Conservation (phyloP, 805 yeast species). For the Saturnispora diversa region DNA sequence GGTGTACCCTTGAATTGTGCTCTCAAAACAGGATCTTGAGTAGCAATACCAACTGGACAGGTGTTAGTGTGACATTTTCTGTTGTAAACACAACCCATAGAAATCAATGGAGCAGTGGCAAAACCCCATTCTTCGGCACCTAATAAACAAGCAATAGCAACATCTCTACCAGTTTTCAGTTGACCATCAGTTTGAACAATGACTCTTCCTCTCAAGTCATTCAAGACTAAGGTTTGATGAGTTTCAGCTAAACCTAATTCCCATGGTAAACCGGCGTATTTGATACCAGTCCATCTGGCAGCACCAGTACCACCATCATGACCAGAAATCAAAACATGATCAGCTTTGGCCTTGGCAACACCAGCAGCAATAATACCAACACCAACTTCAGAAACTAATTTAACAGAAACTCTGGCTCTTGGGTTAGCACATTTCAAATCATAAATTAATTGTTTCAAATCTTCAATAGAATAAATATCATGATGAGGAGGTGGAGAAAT, state of each 20-base stretch:
- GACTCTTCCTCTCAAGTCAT: constrained; percentile 93
- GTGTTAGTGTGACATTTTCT: constrained; percentile 89
- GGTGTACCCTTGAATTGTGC: constrained; percentile 94
- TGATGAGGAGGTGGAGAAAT: constrained; percentile 99
- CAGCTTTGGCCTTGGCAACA: constrained; percentile 98
- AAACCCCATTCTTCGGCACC: constrained; percentile 99
- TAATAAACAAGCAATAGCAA: constrained; percentile 88
- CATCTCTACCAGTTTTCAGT: constrained; percentile 92
- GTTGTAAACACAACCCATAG: constrained; percentile 97
- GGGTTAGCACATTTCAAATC: constrained; percentile 97
- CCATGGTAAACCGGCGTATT: constrained; percentile 98
- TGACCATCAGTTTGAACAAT: constrained; percentile 98
- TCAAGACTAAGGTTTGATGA: constrained; percentile 91
- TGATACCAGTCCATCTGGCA: constrained; percentile 93
- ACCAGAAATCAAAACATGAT: constrained; percentile 90
- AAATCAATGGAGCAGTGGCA: constrained; percentile 94
- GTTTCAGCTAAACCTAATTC: constrained; percentile 97
- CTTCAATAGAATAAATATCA: constrained; percentile 96
- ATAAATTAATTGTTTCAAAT: constrained; percentile 90
- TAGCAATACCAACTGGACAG: constrained; percentile 98
- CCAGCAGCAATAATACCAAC: constrained; percentile 99
- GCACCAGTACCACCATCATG: constrained; percentile 99
- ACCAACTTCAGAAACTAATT: constrained; percentile 96
- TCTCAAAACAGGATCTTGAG: constrained; percentile 93
- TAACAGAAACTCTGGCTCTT: constrained; percentile 92